A percentile compares a stretch with the other conserved stretches of the same genome.
Conservation (phyloP, 192 early-diverging fungal species). For the Chytriomyces sp. region DNA sequence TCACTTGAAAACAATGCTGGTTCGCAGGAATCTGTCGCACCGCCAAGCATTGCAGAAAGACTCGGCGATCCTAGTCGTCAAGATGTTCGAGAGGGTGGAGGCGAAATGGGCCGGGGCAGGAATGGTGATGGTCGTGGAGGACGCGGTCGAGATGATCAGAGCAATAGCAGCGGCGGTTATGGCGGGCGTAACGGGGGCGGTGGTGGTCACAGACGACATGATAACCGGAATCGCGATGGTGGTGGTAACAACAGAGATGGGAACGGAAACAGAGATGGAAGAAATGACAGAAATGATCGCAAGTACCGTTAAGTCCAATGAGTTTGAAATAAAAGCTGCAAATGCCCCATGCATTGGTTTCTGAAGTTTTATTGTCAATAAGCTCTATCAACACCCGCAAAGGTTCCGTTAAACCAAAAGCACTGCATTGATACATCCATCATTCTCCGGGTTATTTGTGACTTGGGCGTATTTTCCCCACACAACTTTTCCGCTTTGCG, state of each 20-base stretch:
- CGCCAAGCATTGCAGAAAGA: background rate
- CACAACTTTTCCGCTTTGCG: conserved; percentile 95
- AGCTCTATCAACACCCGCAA: too few relatives aligned
- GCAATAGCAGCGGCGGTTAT: background rate
- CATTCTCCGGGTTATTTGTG: conserved; percentile 99
- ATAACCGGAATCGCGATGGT: background rate
- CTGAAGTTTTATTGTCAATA: background rate
- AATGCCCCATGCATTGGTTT: background rate
- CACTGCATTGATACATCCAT: conserved; percentile 69
- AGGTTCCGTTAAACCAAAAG: conserved; percentile 4
- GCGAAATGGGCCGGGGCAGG: background rate
- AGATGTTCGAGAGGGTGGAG: background rate
- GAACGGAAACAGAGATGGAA: background rate
- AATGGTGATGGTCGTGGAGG: conserved; percentile 10
- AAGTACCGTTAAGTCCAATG: background rate
- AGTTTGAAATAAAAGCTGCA: background rate
- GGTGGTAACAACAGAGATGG: background rate
- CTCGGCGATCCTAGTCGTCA: background rate
- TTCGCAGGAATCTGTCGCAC: background rate
- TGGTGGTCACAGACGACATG: background rate
- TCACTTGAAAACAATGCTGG: background rate
- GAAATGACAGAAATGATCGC: background rate
- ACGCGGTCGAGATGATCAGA: background rate
- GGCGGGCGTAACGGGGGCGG: background rate
- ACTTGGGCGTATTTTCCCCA: conserved; percentile 86